phyloP scores from a whole-genome alignment of 1,284 basidiomycete species.

The Chalciporus sp. region DNA sequence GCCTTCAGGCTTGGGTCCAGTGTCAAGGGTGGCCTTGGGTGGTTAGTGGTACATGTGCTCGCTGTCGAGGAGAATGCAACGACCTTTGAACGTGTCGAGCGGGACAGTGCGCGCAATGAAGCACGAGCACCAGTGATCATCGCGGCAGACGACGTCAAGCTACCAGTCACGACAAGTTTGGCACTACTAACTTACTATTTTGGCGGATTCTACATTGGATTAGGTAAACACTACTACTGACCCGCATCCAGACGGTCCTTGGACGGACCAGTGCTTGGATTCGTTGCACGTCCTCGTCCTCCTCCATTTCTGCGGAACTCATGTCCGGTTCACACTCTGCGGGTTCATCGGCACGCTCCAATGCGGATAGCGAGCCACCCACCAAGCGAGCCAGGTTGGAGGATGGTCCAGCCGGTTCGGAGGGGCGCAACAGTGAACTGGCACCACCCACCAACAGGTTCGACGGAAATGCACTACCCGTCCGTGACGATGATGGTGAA shows the following conservation, averaged over 20 bases:
- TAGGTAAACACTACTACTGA: conserved; percentile 23
- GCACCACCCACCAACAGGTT: conserved; percentile 14
- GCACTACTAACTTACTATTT: not conserved
- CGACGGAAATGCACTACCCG: conserved; percentile 32
- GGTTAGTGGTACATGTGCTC: conserved; percentile 13
- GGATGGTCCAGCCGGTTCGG: conserved; percentile 17
- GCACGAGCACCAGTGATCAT: conserved; percentile 29
- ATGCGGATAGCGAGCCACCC: conserved; percentile 37
- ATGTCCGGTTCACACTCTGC: conserved; percentile 21
- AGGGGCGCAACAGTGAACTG: conserved; percentile 14
- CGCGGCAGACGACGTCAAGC: not conserved
- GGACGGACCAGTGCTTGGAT: not conserved
- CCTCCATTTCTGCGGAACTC: conserved; percentile 1
- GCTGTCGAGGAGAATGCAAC: conserved; percentile 24
- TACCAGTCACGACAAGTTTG: no score
- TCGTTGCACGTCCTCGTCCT: not conserved
- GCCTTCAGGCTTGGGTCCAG: conserved; percentile 65
- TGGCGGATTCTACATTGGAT: conserved; percentile 1
- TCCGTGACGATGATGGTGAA: conserved; percentile 44
- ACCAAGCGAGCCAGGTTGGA: conserved; percentile 45
- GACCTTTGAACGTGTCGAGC: conserved; percentile 19
- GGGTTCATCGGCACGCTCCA: conserved; percentile 8
- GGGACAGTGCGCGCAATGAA: conserved; percentile 27
- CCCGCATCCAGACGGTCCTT: not conserved
- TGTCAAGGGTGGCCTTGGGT: conserved; percentile 52